phyloP scores from a whole-genome alignment of 352 stramenopile genomes.

The Phytopythium aichiense region DNA sequence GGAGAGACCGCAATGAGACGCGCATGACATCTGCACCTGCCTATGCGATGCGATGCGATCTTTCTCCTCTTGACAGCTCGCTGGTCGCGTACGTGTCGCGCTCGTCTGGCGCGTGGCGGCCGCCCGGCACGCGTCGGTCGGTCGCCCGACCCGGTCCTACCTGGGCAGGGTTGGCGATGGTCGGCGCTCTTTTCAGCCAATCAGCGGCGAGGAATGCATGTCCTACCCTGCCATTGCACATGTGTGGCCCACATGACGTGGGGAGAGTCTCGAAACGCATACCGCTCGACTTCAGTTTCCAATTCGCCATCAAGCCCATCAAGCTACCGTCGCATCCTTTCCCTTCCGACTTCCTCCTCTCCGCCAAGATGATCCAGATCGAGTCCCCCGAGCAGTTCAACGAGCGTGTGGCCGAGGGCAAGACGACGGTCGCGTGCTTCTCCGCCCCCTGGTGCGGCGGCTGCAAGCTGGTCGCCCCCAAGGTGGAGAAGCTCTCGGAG shows the following conservation, averaged over 20 bases:
- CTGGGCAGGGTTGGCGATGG: neutral
- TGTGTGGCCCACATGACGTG: too few species aligned
- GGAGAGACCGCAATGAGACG: too few species aligned
- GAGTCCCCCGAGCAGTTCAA: constrained; percentile 46
- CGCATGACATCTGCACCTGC: too few species aligned
- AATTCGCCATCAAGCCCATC: constrained; percentile 2
- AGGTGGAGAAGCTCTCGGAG: constrained; percentile 56
- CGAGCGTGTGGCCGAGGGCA: constrained; percentile 36
- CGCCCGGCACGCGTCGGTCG: too few species aligned
- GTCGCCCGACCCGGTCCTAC: too few species aligned
- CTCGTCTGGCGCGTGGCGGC: too few species aligned
- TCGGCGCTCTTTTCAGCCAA: constrained; percentile 4
- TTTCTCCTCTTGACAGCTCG: too few species aligned
- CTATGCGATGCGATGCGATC: too few species aligned
- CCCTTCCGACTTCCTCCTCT: too few species aligned
- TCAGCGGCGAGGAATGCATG: neutral
- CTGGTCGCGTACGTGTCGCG: neutral
- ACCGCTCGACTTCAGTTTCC: constrained; percentile 1
- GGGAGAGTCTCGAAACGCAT: neutral
- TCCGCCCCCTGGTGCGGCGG: constrained; percentile 74
- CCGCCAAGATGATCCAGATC: constrained; percentile 30
- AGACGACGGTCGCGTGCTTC: constrained; percentile 55
- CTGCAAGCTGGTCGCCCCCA: constrained; percentile 68
- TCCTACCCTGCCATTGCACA: constrained; percentile 2
- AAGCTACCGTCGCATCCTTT: too few species aligned